Evolutionary conservation across 805 yeast genomes (phyloP).

Genomic region (Yarrowia sp.): DNA sequence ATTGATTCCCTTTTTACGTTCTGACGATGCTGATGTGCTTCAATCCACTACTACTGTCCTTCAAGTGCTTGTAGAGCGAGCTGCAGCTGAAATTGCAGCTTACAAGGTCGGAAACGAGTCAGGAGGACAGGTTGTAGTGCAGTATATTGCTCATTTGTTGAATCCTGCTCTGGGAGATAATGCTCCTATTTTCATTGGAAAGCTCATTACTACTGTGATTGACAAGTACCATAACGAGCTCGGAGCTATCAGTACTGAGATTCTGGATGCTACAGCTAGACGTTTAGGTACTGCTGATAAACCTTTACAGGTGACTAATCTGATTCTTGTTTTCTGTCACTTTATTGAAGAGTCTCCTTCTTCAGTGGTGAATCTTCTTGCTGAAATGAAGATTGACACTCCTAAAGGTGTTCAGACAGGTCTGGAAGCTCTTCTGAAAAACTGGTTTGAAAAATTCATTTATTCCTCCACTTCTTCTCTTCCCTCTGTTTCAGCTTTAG

Average conservation of each 20-base stretch:
- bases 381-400: slow-evolving; percentile 38
- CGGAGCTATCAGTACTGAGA: slow-evolving; percentile 46
- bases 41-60: slow-evolving; percentile 51
- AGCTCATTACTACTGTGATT: slow-evolving; percentile 57
- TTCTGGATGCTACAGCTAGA: slow-evolving; percentile 70
- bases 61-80: slow-evolving; percentile 36
- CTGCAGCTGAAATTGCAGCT: slow-evolving; percentile 35
- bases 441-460: slow-evolving; percentile 63
- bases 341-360: slow-evolving; percentile 61
- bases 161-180: slow-evolving; percentile 71
- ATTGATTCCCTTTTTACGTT: slow-evolving; percentile 7
- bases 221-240: slow-evolving; percentile 49
- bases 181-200: slow-evolving; percentile 79
- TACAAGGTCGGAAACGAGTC: slow-evolving; percentile 36
- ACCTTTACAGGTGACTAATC: slow-evolving; percentile 70
- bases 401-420: slow-evolving; percentile 15
- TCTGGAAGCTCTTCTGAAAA: slow-evolving; percentile 58
- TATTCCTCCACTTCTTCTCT: not conserved
- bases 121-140: slow-evolving; percentile 58
- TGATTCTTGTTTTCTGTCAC: slow-evolving; percentile 72
- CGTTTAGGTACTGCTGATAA: slow-evolving; percentile 67
- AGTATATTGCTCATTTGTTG: slow-evolving; percentile 64
- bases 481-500: slow-evolving; percentile 64
- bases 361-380: slow-evolving; percentile 63
- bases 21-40: slow-evolving; percentile 41